These are phyloP conservation scores for Cicer yamashitae DNA, from an alignment of 306 rosid genomes.

Conservation along the genomic window DNA sequence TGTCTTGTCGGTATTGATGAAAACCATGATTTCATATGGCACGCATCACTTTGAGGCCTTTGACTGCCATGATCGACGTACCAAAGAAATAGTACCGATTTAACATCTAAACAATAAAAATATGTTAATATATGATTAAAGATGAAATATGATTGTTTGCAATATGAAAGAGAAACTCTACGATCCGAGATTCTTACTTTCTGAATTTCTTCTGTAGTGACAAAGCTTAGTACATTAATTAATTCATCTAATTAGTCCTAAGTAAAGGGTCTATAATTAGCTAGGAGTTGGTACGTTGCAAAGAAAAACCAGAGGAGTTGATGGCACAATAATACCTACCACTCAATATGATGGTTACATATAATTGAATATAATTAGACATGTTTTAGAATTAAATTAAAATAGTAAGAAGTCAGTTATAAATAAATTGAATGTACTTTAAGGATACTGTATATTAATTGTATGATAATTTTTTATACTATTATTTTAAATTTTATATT, in stretches of 20 bases:
- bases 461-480: too few species aligned
- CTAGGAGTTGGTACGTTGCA: slow-evolving; percentile 27
- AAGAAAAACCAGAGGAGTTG: slow-evolving; percentile 44
- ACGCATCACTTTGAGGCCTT: slow-evolving; percentile 52
- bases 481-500: too few species aligned
- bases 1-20: slow-evolving; percentile 19
- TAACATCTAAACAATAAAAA: slow-evolving; percentile 26
- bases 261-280: slow-evolving; percentile 13
- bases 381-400: too few species aligned
- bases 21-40: slow-evolving; percentile 52
- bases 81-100: slow-evolving; percentile 19
- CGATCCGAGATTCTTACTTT: slow-evolving; percentile 16
- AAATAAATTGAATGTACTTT: too few species aligned
- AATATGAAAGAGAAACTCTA: slow-evolving; percentile 17
- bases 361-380: too few species aligned
- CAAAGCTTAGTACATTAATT: slow-evolving; percentile 1
- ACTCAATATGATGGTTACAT: neutral
- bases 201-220: slow-evolving; percentile 33
- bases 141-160: slow-evolving; percentile 32
- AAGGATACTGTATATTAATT: too few species aligned
- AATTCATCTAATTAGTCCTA: slow-evolving; percentile 10
- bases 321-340: slow-evolving; percentile 35
- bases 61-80: slow-evolving; percentile 46
- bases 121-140: slow-evolving; percentile 29
- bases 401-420: too few species aligned